Evolutionary conservation across 495 filamentous ascomycete genomes (phyloP).

Genomic region (Penicillium coffeae): DNA sequence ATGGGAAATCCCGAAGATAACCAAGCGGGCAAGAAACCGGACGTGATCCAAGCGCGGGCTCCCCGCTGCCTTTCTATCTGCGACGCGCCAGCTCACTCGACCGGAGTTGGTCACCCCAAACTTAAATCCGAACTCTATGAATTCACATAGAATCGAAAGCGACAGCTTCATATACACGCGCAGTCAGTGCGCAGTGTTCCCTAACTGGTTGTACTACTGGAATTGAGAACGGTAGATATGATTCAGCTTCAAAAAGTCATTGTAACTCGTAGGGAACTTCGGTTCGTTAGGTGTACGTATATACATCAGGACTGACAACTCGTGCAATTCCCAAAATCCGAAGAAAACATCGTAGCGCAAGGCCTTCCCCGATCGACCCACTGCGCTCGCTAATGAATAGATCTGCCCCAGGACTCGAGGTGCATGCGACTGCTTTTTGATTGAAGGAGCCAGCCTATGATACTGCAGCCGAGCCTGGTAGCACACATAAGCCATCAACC

Average conservation of each 20-base stretch:
- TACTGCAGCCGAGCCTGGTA: slow-evolving; percentile 26
- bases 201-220: no score
- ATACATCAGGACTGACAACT: slow-evolving; percentile 39
- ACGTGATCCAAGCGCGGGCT: slow-evolving; percentile 2
- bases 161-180: no score
- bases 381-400: slow-evolving; percentile 18
- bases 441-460: slow-evolving; percentile 21
- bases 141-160: no score
- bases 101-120: no score
- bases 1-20: background rate
- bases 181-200: no score
- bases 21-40: background rate
- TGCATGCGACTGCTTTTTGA: slow-evolving; percentile 23
- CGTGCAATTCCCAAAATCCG: slow-evolving; percentile 6
- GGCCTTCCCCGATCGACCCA: slow-evolving; percentile 17
- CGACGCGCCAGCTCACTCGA: no score
- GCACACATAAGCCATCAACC: slow-evolving; percentile 32
- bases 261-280: background rate
- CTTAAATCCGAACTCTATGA: no score
- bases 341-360: slow-evolving; percentile 12
- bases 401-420: slow-evolving; percentile 19
- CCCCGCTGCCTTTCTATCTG: no score
- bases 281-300: slow-evolving; percentile 18
- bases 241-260: background rate
- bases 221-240: no score